phyloP scores from a whole-genome alignment of 805 yeast species.

The Ogataea philodendri region DNA sequence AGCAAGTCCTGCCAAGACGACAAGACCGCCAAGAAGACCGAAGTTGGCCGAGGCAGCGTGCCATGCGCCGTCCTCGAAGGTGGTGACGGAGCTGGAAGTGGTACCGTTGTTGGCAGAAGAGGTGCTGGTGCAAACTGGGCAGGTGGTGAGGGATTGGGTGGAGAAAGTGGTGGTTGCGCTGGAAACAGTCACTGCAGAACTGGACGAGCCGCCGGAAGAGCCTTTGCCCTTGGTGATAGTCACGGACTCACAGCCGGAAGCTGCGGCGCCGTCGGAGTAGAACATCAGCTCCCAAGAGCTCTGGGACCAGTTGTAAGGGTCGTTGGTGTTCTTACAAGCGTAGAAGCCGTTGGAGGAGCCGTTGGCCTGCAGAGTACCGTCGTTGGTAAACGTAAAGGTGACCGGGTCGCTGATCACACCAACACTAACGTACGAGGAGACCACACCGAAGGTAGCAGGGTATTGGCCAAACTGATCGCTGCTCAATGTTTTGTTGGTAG shows the following conservation, averaged over 20 bases:
- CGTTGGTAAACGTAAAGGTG: slow-evolving; percentile 15
- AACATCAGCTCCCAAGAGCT: slow-evolving; percentile 30
- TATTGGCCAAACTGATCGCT: slow-evolving; percentile 1
- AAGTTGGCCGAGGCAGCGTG: slow-evolving; percentile 17
- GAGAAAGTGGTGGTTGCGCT: slow-evolving; percentile 6
- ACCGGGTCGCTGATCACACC: slow-evolving; percentile 8
- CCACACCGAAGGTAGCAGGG: slow-evolving; percentile 3
- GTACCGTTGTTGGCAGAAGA: slow-evolving; percentile 2
- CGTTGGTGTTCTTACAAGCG: slow-evolving; percentile 44
- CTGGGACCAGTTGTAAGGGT: slow-evolving; percentile 42
- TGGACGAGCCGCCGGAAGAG: slow-evolving; percentile 1
- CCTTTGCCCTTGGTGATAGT: slow-evolving; percentile 3
- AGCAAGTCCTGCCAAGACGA: slow-evolving; percentile 8
- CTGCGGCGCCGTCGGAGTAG: slow-evolving; percentile 18
- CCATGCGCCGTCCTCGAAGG: slow-evolving; percentile 12
- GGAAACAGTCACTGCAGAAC: slow-evolving; percentile 8
- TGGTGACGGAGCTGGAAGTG: slow-evolving; percentile 8
- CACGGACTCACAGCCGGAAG: slow-evolving; percentile 20
- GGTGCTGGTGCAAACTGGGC: slow-evolving; percentile 6
- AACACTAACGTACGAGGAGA: slow-evolving; percentile 10
- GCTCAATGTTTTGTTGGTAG: slow-evolving; percentile 1
- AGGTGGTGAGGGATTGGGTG: slow-evolving; percentile 2
- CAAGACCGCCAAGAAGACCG: slow-evolving; percentile 17
- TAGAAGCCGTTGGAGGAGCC: slow-evolving; percentile 37
- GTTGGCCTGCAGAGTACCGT: slow-evolving; percentile 30